Evolutionary conservation across 2,329 filamentous ascomycete species (phyloP).

Genomic region (Sporothrix phasma): DNA sequence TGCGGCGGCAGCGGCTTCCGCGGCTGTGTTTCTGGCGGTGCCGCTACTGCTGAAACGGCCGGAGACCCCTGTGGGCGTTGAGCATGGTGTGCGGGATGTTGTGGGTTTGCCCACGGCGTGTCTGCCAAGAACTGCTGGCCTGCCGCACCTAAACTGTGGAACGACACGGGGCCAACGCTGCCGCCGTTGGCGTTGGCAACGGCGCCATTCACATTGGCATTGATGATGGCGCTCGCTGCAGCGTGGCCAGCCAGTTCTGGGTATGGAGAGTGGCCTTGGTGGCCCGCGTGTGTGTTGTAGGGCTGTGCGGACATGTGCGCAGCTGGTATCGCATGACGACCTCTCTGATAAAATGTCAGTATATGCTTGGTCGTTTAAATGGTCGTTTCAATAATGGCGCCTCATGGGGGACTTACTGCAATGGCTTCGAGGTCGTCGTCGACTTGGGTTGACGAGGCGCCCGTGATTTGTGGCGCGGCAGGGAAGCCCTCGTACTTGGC

Average conservation of each 20-base stretch:
- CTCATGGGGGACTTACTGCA: conserved; percentile 66
- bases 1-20: conserved; percentile 5
- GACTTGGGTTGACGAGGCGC: conserved; percentile 61
- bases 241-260: neutral
- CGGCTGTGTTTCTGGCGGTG: neutral
- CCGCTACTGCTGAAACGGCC: neutral
- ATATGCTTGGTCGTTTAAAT: neutral
- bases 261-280: conserved; percentile 21
- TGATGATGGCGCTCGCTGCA: neutral
- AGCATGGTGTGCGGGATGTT: conserved; percentile 48
- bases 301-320: neutral
- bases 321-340: neutral
- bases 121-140: conserved; percentile 83
- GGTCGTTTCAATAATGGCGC: too few relatives aligned
- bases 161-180: conserved; percentile 26
- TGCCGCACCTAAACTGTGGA: conserved; percentile 49
- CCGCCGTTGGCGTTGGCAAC: neutral
- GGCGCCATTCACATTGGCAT: neutral
- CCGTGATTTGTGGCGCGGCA: conserved; percentile 74
- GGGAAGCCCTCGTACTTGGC: conserved; percentile 96
- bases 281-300: conserved; percentile 19
- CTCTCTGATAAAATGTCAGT: neutral
- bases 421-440: conserved; percentile 86
- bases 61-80: conserved; percentile 12
- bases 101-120: conserved; percentile 86